A percentile compares a stretch with the other conserved stretches of the same genome.
Evolutionary conservation across 140 eudicot species (phyloP).

Genomic region (Erigeron philadelphicus): DNA sequence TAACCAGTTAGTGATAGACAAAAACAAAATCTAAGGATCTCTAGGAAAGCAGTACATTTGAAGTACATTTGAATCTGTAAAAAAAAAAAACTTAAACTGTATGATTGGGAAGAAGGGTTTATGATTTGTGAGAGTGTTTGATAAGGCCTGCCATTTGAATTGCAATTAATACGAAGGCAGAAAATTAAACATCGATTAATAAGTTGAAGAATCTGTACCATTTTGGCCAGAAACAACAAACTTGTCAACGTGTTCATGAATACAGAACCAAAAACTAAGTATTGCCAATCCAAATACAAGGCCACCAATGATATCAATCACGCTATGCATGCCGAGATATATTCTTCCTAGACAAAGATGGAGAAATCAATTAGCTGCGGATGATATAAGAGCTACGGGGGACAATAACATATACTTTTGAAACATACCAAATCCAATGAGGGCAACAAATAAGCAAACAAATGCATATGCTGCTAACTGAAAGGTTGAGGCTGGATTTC

Average conservation of each 20-base stretch:
- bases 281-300: conserved; percentile 67
- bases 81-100: background rate
- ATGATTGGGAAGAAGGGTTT: background rate
- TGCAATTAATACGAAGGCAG: background rate
- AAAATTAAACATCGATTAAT: background rate
- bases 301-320: conserved; percentile 72
- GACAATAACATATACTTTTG: background rate
- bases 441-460: conserved; percentile 57
- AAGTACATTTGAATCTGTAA: background rate
- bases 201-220: conserved; percentile 41
- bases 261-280: conserved; percentile 64
- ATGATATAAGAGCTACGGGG: background rate
- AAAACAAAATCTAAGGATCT: background rate
- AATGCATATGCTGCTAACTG: conserved; percentile 42
- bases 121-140: background rate
- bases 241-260: conserved; percentile 55
- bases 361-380: conserved; percentile 8
- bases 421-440: conserved; percentile 65
- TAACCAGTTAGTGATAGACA: background rate
- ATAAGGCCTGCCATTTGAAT: background rate
- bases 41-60: background rate
- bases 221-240: conserved; percentile 74
- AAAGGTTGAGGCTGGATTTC: conserved; percentile 28
- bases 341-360: conserved; percentile 55
- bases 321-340: conserved; percentile 97